Evolutionary conservation across 495 filamentous ascomycete species (phyloP), one percentile per base, ranked within the genome.

Genomic region (Penicillium malachiteum): DNA sequence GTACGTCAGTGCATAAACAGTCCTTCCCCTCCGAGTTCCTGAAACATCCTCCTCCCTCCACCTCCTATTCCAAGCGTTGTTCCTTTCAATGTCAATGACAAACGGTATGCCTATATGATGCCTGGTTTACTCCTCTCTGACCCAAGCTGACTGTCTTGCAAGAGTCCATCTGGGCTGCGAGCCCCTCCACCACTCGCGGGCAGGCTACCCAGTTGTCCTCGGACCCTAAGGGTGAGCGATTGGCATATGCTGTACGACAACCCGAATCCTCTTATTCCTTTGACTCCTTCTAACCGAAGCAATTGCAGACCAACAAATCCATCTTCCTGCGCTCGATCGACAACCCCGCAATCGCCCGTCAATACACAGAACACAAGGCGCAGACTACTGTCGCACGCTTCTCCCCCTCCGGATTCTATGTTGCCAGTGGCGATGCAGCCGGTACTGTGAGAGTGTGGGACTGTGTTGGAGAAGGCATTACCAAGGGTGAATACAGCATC

Each of bases 251-350:
- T 47, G 92, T 96, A 83, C 72, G 85, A 16, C 18, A 30, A 31
- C 3, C 31, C 18, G 38, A 37, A 26, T 1, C 10, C 37, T 32
- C 37, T 5, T 1, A 16, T 14, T 35, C 12, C 30, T 18, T 45
- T 4, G 13, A 26, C 14, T 30, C 7, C 44, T 44, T 16, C 57
- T 67, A 32, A 69, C 58, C 47, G 13, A 52, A 26, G 32, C 32
- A n/a, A 46, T 16, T 42, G 18, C 52, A 97, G 92, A 92, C 91
- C 34, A 91, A 90, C 61, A 97, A 97, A 81, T 97, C 93, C 39
- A 87, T 97, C 68, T 97, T 96, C 75, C 73, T 97, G 16, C 91
- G 94, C 52, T 89, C 83, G 37, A 93, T 98, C 76, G 92, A 97
- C 71, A 76, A 96, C 70, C 93, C 95, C 46, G 80, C 89, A 48